Conservation (phyloP, 805 yeast species). For the Debaryomyces castellii region DNA sequence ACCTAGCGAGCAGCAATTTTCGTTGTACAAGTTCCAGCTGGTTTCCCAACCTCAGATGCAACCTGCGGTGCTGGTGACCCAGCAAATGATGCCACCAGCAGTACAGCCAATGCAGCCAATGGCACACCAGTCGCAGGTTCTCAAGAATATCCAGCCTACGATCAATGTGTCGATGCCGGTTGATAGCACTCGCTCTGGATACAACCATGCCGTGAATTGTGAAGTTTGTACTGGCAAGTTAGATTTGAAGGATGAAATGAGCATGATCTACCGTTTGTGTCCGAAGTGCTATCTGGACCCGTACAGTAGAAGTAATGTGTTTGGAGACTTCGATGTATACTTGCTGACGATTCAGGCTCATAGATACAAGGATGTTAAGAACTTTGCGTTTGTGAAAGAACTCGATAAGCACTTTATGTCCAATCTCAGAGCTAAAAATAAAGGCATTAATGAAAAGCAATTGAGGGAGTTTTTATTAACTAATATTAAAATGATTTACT, state of each 20-base stretch:
- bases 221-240: slow-evolving; percentile 26
- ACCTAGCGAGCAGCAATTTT: slow-evolving; percentile 10
- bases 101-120: slow-evolving; percentile 6
- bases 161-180: slow-evolving; percentile 15
- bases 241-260: slow-evolving; percentile 23
- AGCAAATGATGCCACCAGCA: slow-evolving; percentile 4
- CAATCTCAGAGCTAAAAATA: slow-evolving; percentile 19
- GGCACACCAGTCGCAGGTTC: slow-evolving; percentile 5
- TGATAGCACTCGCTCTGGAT: slow-evolving; percentile 3
- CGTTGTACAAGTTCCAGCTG: slow-evolving; percentile 10
- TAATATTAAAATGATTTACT: slow-evolving; percentile 32
- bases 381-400: slow-evolving; percentile 19
- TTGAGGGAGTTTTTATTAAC: slow-evolving; percentile 34
- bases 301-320: slow-evolving; percentile 23
- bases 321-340: slow-evolving; percentile 27
- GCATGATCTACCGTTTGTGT: slow-evolving; percentile 27
- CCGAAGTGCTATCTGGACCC: slow-evolving; percentile 29
- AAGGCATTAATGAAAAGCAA: slow-evolving; percentile 30
- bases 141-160: slow-evolving; percentile 10
- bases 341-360: slow-evolving; percentile 18
- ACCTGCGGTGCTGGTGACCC: slow-evolving; percentile 4
- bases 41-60: slow-evolving; percentile 1
- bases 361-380: slow-evolving; percentile 12
- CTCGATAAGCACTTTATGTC: slow-evolving; percentile 19
- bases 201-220: slow-evolving; percentile 15